Conservation (phyloP, 2,329 filamentous ascomycete genomes). For the Plectosphaerella cucumerina region DNA sequence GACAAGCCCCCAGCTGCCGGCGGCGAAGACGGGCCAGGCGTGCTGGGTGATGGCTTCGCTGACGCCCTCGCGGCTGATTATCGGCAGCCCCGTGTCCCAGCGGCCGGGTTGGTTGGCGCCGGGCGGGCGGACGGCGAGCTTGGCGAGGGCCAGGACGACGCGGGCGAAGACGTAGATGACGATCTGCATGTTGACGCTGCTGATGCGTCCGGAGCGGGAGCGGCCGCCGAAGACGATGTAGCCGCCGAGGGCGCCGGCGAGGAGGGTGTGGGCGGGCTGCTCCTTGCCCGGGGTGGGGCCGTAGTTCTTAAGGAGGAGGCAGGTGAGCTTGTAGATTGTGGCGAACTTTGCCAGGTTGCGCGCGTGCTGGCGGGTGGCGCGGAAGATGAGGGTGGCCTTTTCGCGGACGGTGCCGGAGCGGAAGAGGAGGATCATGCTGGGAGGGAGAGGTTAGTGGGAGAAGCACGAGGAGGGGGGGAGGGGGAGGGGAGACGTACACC, state of each 20-base stretch:
- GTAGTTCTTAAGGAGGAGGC: constrained; percentile 68
- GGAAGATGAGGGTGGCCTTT: constrained; percentile 73
- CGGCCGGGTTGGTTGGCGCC: constrained; percentile 44
- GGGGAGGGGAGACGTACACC: constrained; percentile 47
- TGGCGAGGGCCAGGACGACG: constrained; percentile 79
- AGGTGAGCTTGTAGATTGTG: constrained; percentile 79
- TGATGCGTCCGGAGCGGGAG: constrained; percentile 59
- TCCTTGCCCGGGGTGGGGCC: constrained; percentile 57
- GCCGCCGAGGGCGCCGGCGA: constrained; percentile 83
- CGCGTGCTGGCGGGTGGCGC: constrained; percentile 86
- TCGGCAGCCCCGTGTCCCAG: constrained; percentile 36
- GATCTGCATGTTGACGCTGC: constrained; percentile 90
- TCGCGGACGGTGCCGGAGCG: constrained; percentile 76
- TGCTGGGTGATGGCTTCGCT: constrained; percentile 54
- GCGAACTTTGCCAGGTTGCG: constrained; percentile 90
- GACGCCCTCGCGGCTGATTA: constrained; percentile 43
- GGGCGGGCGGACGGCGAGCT: constrained; percentile 57
- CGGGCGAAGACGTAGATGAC: constrained; percentile 97
- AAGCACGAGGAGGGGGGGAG: neutral
- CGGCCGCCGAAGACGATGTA: constrained; percentile 84
- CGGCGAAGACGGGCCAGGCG: constrained; percentile 91
- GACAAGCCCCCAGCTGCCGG: constrained; percentile 83
- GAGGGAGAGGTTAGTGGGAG: constrained; percentile 2
- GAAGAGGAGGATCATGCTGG: constrained; percentile 93
- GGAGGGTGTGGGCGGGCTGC: constrained; percentile 75